phyloP scores from a whole-genome alignment of 352 stramenopile genomes.

The Elongisporangium prolatum region DNA sequence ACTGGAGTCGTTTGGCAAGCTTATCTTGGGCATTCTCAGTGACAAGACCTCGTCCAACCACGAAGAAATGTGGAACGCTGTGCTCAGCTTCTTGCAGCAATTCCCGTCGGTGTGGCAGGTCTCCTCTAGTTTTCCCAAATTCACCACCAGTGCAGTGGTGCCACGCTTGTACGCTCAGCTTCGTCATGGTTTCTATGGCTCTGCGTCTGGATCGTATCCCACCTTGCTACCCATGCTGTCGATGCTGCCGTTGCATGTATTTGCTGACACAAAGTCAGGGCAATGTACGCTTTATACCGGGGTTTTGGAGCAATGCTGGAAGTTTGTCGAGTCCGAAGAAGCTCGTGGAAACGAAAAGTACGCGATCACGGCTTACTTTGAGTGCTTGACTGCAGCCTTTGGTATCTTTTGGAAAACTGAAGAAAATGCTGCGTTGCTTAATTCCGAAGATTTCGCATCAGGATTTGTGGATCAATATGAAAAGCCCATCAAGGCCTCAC shows the following conservation, averaged over 20 bases:
- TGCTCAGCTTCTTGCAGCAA: constrained; percentile 63
- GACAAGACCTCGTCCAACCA: constrained; percentile 72
- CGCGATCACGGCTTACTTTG: constrained; percentile 59
- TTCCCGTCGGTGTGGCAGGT: constrained; percentile 42
- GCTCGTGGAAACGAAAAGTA: constrained; percentile 44
- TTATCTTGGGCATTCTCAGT: constrained; percentile 57
- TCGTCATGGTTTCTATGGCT: constrained; percentile 75
- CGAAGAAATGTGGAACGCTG: constrained; percentile 65
- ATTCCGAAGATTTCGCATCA: constrained; percentile 8
- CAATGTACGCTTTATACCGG: constrained; percentile 50
- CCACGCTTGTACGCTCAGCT: constrained; percentile 69
- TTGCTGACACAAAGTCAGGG: constrained; percentile 34
- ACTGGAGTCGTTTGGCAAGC: constrained; percentile 63
- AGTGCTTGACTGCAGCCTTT: constrained; percentile 68
- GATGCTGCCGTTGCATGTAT: constrained; percentile 55
- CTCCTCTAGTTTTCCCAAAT: constrained; percentile 48
- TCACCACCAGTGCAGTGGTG: constrained; percentile 50
- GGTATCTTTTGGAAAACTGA: constrained; percentile 55
- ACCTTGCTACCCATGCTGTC: constrained; percentile 71
- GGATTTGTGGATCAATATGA: constrained; percentile 70
- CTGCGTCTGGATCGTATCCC: constrained; percentile 56
- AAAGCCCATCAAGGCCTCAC: constrained; percentile 39
- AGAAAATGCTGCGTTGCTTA: constrained; percentile 25
- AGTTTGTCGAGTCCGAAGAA: constrained; percentile 58
- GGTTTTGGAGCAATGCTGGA: constrained; percentile 63